phyloP scores from a whole-genome alignment of 1,284 basidiomycete genomes.

The Pseudozyma pruni region DNA sequence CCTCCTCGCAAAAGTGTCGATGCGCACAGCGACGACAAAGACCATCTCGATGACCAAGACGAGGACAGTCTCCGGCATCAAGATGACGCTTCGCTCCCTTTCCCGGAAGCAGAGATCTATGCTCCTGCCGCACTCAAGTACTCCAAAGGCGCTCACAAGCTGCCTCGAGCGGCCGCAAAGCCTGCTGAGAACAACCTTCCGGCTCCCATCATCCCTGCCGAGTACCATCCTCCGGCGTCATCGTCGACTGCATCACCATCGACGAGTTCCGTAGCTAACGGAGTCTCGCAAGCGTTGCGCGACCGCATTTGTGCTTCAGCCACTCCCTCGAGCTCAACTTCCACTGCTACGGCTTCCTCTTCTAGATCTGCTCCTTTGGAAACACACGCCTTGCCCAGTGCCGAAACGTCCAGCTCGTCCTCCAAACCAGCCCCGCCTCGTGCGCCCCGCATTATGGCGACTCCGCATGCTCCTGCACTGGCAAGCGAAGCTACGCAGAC shows the following conservation, averaged over 20 bases:
- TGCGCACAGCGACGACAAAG: neutral
- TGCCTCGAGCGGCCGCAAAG: slow-evolving; percentile 9
- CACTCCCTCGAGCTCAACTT: slow-evolving; percentile 13
- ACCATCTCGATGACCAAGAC: neutral
- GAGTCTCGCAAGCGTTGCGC: slow-evolving; percentile 20
- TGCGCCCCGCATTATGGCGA: slow-evolving; percentile 26
- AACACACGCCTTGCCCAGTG: neutral
- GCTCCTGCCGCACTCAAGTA: slow-evolving; percentile 50
- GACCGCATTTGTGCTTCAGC: slow-evolving; percentile 30
- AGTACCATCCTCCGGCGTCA: slow-evolving; percentile 16
- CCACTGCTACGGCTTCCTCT: neutral
- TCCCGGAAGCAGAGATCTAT: slow-evolving; percentile 47
- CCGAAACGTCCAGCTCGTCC: slow-evolving; percentile 5
- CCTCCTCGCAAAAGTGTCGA: neutral
- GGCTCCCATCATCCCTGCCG: slow-evolving; percentile 12
- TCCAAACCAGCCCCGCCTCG: slow-evolving; percentile 3
- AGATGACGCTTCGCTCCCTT: slow-evolving; percentile 8
- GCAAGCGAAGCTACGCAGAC: slow-evolving; percentile 30
- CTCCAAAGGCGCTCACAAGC: slow-evolving; percentile 45
- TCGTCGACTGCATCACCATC: slow-evolving; percentile 4
- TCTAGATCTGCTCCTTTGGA: too few species aligned
- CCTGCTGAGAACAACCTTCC: slow-evolving; percentile 9
- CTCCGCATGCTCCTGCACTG: slow-evolving; percentile 20
- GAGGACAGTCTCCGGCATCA: neutral
- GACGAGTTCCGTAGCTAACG: slow-evolving; percentile 14